Evolutionary conservation across 2,329 filamentous ascomycete genomes (phyloP), one percentile per base, ranked within the genome.

Genomic region (Phoma sp.): DNA sequence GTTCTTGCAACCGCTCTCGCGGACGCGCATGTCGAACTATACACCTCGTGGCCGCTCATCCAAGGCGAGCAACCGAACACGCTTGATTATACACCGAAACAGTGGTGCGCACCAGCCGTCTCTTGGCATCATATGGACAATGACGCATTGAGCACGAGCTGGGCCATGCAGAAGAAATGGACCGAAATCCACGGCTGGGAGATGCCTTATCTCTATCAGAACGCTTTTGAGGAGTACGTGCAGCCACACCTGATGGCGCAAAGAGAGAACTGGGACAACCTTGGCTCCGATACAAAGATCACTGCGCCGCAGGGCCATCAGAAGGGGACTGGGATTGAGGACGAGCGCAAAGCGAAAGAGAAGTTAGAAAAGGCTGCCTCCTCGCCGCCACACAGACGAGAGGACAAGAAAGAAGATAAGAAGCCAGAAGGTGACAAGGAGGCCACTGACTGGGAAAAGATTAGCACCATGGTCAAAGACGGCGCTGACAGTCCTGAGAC

Each of bases 51-150:
- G 65, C 78, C 78, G 0, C 70, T 79, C 44, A 70, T 80, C 12
- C 78, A 81, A 57, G 71, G 76, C 36, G 77, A 78, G 51, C 76
- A 73, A 19, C 76, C 76, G 5, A 61, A 62, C 32, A 75, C 73
- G 0, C 66, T 80, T 25, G 72, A 77, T 35, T 80, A 72, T 68
- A 71, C 67, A 1, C 44, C 67, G 10, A 67, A 64, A 32, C 68
- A 78, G 17, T 81, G 78, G 78, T 81, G 79, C 55, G 56, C 61
- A 1, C 76, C 78, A 5, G 74, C 74, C 10, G 61, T 81, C 4
- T 74, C 72, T 3, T 77, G 73, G 74, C 70, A 76, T 35, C 64
- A 70, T 24, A 61, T 74, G 50, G 51, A 55, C 2, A 33, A 52
- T 2, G 59, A 59, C 1, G 62, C 70, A 6, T 62, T 74, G 13